Evolutionary conservation across 768 basidiomycete genomes (phyloP).

Genomic region (Trametes elegans): DNA sequence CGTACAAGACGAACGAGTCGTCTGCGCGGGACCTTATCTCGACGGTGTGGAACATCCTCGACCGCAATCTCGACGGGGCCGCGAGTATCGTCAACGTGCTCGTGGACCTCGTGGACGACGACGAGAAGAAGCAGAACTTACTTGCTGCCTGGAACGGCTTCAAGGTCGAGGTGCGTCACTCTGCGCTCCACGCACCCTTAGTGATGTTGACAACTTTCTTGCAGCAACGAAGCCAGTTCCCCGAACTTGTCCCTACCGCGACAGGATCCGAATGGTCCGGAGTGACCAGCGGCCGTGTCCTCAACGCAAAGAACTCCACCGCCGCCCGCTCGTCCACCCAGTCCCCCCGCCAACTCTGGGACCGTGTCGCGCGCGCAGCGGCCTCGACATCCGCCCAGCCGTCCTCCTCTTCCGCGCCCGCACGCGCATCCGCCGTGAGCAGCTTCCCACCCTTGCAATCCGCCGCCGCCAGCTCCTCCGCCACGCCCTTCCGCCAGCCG

Average conservation of each 20-base stretch:
- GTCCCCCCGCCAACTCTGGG: slow-evolving; percentile 72
- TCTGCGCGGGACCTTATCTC: slow-evolving; percentile 83
- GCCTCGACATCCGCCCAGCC: slow-evolving; percentile 38
- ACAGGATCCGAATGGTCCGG: slow-evolving; percentile 71
- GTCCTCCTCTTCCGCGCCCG: slow-evolving; percentile 29
- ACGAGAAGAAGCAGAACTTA: slow-evolving; percentile 78
- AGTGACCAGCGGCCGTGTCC: slow-evolving; percentile 76
- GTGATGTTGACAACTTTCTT: background rate
- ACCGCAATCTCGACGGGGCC: slow-evolving; percentile 66
- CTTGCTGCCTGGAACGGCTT: slow-evolving; percentile 81
- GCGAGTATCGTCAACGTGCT: slow-evolving; percentile 70
- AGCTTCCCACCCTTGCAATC: slow-evolving; percentile 33
- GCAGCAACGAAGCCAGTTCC: slow-evolving; percentile 85
- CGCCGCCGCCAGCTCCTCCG: background rate
- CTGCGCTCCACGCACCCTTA: background rate
- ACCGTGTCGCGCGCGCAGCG: slow-evolving; percentile 85
- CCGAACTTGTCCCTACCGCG: slow-evolving; percentile 62
- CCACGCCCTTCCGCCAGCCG: slow-evolving; percentile 37
- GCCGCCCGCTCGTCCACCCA: slow-evolving; percentile 52
- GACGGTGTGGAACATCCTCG: slow-evolving; percentile 81
- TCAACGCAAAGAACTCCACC: slow-evolving; percentile 81
- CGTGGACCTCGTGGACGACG: slow-evolving; percentile 78
- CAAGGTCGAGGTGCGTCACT: slow-evolving; percentile 63
- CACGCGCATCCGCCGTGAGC: slow-evolving; percentile 17
- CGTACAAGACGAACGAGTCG: slow-evolving; percentile 74